Evolutionary conservation across 331 rosid species (phyloP).

Genomic region (Rhamnella rubrinervis): DNA sequence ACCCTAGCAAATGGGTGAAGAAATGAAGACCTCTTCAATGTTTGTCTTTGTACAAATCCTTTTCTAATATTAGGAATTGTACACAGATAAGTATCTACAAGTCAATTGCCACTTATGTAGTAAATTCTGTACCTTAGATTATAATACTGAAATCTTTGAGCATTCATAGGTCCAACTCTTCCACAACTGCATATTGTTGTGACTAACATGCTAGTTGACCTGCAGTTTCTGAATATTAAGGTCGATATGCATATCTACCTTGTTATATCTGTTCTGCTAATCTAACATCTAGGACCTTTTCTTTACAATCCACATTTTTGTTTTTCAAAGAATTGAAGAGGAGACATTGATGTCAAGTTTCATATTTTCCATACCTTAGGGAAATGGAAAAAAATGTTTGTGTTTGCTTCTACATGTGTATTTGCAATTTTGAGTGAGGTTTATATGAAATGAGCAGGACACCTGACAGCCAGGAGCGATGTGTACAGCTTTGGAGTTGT

Average conservation of each 20-base stretch:
- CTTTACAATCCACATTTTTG: too few species aligned
- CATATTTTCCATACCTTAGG: background rate
- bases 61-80: background rate
- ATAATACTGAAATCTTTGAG: background rate
- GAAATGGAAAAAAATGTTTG: background rate
- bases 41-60: background rate
- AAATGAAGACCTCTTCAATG: background rate
- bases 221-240: background rate
- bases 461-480: constrained; percentile 95
- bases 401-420: background rate
- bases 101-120: background rate
- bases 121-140: too few species aligned
- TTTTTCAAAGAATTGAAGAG: too few species aligned
- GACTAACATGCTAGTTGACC: background rate
- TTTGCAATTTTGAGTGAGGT: constrained; percentile 25
- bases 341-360: constrained; percentile 2
- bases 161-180: background rate
- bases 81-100: background rate
- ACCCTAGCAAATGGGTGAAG: background rate
- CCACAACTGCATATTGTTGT: background rate
- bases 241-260: background rate
- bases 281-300: too few species aligned
- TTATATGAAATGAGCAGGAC: constrained; percentile 63
- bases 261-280: background rate
- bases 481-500: constrained; percentile 99